Evolutionary conservation across 2,329 filamentous ascomycete species (phyloP).

Genomic region (Fusarium sp.): DNA sequence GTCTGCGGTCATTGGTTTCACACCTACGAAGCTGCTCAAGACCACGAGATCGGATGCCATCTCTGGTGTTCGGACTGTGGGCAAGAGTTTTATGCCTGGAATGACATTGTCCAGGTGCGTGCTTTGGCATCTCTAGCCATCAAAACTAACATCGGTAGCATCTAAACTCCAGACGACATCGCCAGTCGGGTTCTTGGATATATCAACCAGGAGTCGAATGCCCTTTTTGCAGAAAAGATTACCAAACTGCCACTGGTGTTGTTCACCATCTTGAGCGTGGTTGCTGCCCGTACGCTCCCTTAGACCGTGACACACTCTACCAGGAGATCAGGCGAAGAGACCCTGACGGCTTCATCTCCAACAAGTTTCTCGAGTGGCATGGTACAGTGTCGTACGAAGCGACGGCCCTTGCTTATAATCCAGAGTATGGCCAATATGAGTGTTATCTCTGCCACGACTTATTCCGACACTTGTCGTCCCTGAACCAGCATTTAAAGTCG

Average conservation of each 20-base stretch:
- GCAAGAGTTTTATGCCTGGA: slow-evolving; percentile 1
- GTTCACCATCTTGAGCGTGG: slow-evolving; percentile 68
- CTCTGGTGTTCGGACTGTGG: slow-evolving; percentile 48
- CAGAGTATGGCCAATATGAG: slow-evolving; percentile 43
- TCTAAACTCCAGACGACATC: background rate
- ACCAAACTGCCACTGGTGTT: slow-evolving; percentile 66
- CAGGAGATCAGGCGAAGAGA: slow-evolving; percentile 61
- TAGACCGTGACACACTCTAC: slow-evolving; percentile 65
- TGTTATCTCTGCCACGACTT: slow-evolving; percentile 61
- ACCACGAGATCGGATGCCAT: slow-evolving; percentile 50
- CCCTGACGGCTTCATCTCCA: slow-evolving; percentile 62
- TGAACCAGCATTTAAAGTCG: slow-evolving; percentile 69
- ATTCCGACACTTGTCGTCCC: slow-evolving; percentile 53
- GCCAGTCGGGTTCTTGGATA: fast-evolving
- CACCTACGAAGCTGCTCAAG: slow-evolving; percentile 3
- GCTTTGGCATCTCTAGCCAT: fast-evolving
- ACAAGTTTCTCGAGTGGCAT: slow-evolving; percentile 63
- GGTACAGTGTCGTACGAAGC: slow-evolving; percentile 54
- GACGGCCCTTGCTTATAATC: slow-evolving; percentile 59
- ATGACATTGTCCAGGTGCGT: slow-evolving; percentile 12
- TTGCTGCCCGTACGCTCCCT: slow-evolving; percentile 61
- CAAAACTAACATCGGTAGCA: slow-evolving; percentile 10
- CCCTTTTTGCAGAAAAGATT: slow-evolving; percentile 65
- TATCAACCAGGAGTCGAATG: slow-evolving; percentile 55
- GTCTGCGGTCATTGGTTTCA: slow-evolving; percentile 41